Conservation (phyloP, 345 rosid genomes). For the Cardamine resedifolia region DNA sequence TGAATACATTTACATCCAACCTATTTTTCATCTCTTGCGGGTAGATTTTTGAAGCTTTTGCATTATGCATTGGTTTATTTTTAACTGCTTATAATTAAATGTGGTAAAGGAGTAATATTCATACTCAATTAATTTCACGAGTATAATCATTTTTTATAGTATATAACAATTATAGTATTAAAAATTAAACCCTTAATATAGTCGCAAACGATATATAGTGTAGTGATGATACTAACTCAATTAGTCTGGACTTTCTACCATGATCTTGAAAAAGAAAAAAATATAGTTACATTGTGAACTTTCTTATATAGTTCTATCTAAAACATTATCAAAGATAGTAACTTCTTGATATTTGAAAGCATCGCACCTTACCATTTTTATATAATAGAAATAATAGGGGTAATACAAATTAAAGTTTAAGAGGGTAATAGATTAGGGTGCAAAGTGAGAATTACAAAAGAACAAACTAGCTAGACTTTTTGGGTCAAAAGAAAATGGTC, state of each 20-base stretch:
- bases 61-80: background rate
- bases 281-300: background rate
- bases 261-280: background rate
- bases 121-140: too few species aligned
- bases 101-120: background rate
- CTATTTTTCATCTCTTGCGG: background rate
- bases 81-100: background rate
- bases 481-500: slow-evolving; percentile 38
- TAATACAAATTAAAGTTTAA: background rate
- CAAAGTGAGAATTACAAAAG: slow-evolving; percentile 15
- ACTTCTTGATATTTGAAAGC: background rate
- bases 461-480: slow-evolving; percentile 27
- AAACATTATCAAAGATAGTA: background rate
- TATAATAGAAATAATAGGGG: background rate
- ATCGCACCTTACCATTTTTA: background rate
- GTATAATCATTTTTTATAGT: background rate
- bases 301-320: background rate
- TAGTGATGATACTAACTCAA: background rate
- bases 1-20: background rate
- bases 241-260: background rate
- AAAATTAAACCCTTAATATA: background rate
- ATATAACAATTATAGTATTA: background rate
- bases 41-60: background rate
- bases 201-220: background rate
- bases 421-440: slow-evolving; percentile 15